Percentiles rank a stretch among this genome's conserved stretches.
These are phyloP conservation scores for Schizochytrium sp. DNA, from an alignment of 108 stramenopile species.

Conservation along the genomic window DNA sequence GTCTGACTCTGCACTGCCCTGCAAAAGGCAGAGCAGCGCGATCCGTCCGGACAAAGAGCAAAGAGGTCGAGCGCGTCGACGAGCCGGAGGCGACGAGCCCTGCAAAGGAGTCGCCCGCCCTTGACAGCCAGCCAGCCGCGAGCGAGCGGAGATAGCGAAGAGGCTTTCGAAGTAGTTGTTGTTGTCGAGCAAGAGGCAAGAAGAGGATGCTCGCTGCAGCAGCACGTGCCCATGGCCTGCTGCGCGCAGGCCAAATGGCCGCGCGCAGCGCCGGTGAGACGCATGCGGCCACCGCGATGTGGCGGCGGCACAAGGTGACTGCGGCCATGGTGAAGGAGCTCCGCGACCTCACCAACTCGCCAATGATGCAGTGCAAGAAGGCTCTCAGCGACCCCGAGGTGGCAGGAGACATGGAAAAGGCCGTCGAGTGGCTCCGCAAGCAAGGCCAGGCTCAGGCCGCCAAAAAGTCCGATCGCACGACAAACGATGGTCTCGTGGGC, in stretches of 20 bases:
- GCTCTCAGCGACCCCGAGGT: conserved; percentile 44
- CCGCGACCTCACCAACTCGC: conserved; percentile 41
- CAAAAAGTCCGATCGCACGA: conserved; percentile 1
- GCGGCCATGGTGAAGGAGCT: conserved; percentile 47
- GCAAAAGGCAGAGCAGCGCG: no score
- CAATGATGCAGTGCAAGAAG: conserved; percentile 55
- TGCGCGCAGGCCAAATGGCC: background rate
- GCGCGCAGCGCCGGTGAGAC: background rate
- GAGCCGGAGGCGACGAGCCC: no score
- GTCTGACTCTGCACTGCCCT: no score
- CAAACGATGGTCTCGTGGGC: background rate
- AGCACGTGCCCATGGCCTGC: no score
- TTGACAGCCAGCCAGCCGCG: no score
- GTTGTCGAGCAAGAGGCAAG: no score
- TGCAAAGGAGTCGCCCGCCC: no score
- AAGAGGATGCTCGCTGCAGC: no score
- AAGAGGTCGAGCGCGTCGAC: no score
- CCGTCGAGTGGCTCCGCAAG: conserved; percentile 52
- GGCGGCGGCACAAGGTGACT: background rate
- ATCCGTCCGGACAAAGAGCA: no score
- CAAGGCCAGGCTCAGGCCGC: conserved; percentile 26
- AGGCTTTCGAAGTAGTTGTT: no score
- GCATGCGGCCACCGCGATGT: background rate
- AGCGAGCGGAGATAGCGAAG: no score
- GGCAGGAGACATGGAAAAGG: conserved; percentile 41